Evolutionary conservation across 1,284 basidiomycete genomes (phyloP).

Genomic region (Ceratobasidium sp.): DNA sequence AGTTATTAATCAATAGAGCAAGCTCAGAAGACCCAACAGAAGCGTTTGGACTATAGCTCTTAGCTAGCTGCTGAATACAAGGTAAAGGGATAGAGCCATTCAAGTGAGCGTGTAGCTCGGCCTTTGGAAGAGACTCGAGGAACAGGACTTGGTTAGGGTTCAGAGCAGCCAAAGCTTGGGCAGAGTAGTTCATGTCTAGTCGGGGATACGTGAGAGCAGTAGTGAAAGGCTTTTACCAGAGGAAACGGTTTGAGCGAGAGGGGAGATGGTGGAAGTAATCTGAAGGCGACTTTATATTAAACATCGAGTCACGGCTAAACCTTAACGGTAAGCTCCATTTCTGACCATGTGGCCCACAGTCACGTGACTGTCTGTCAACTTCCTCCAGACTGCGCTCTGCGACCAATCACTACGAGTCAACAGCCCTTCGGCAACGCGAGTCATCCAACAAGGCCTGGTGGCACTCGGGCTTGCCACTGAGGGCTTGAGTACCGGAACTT

Average conservation of each 20-base stretch:
- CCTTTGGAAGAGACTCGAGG: conserved; percentile 75
- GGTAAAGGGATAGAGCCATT: conserved; percentile 83
- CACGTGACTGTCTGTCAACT: not conserved
- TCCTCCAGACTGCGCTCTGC: no score
- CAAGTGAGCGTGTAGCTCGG: conserved; percentile 85
- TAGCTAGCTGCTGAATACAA: conserved; percentile 75
- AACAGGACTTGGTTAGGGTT: conserved; percentile 68
- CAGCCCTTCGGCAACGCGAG: not conserved
- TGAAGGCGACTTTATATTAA: not conserved
- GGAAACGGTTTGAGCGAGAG: not conserved
- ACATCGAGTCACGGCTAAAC: not conserved
- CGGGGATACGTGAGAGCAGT: no score
- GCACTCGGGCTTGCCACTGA: not conserved
- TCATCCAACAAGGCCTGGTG: no score
- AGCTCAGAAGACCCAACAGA: conserved; percentile 33
- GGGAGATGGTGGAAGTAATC: not conserved
- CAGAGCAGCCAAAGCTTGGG: conserved; percentile 68
- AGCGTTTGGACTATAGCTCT: conserved; percentile 58
- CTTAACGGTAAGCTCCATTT: not conserved
- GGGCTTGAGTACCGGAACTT: not conserved
- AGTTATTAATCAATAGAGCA: conserved; percentile 59
- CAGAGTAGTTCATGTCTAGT: conserved; percentile 46
- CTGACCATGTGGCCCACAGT: not conserved
- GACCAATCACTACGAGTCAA: not conserved
- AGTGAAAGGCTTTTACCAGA: not conserved